These are phyloP conservation scores for Solanum bukasovii DNA, from an alignment of 257 asterid genomes.

Conservation along the genomic window DNA sequence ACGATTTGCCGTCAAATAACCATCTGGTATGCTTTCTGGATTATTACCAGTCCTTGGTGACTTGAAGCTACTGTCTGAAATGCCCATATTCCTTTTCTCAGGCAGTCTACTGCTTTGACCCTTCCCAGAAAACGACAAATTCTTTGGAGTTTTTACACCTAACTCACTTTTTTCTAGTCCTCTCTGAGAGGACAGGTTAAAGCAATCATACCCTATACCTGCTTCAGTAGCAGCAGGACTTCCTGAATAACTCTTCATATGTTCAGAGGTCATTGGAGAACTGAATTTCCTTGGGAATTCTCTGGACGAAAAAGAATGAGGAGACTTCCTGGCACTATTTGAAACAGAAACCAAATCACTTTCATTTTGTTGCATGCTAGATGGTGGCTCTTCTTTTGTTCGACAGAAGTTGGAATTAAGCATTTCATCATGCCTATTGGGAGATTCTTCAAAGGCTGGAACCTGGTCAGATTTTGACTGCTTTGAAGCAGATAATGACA, in stretches of 20 bases:
- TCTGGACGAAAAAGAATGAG: constrained; percentile 20
- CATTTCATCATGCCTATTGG: constrained; percentile 11
- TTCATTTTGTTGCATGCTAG: constrained; percentile 18
- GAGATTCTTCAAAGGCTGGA: constrained; percentile 17
- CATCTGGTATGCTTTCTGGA: constrained; percentile 14
- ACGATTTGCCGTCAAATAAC: constrained; percentile 5
- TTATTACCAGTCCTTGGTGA: constrained; percentile 17
- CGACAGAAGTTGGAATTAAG: constrained; percentile 13
- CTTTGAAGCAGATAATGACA: constrained; percentile 23
- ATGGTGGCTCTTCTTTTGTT: constrained; percentile 14
- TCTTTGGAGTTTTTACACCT: neutral
- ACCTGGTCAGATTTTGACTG: constrained; percentile 7
- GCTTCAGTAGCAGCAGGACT: constrained; percentile 14
- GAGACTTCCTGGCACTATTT: constrained; percentile 30
- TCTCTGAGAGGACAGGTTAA: constrained; percentile 8
- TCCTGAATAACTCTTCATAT: constrained; percentile 10
- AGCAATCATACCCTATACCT: constrained; percentile 19
- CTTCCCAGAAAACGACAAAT: constrained; percentile 16
- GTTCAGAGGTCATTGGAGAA: constrained; percentile 23
- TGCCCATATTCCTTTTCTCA: constrained; percentile 27
- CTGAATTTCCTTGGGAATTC: constrained; percentile 24
- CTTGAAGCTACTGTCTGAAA: constrained; percentile 25
- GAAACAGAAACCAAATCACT: constrained; percentile 25
- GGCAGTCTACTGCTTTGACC: constrained; percentile 20
- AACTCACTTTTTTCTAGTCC: constrained; percentile 8